Evolutionary conservation across 2,329 filamentous ascomycete genomes (phyloP).

Genomic region (Nigrospora sphaerica): DNA sequence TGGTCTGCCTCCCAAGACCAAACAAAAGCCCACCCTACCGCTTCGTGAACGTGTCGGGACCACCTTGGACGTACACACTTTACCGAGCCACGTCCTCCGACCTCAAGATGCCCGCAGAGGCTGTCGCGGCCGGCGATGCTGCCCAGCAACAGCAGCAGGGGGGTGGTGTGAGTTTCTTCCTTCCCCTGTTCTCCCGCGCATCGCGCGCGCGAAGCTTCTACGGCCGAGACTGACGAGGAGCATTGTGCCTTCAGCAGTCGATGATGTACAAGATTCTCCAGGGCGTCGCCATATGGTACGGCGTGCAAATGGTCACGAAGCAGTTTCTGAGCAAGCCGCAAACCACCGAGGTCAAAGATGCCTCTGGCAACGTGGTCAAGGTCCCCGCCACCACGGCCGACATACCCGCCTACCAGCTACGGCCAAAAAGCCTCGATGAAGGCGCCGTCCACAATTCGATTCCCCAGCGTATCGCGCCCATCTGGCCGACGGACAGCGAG

Average conservation of each 20-base stretch:
- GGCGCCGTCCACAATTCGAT: conserved; percentile 57
- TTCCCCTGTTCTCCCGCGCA: neutral
- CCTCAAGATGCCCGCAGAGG: conserved; percentile 25
- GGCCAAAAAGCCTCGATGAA: conserved; percentile 53
- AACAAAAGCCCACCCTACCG: no score
- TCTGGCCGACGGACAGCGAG: conserved; percentile 74
- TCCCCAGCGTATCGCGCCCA: conserved; percentile 70
- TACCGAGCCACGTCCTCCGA: neutral
- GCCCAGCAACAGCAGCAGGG: conserved; percentile 18
- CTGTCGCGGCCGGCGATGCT: conserved; percentile 18
- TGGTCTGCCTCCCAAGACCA: no score
- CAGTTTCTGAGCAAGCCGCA: conserved; percentile 42
- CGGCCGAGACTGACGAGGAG: conserved; percentile 7
- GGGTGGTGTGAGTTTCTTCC: conserved; percentile 16
- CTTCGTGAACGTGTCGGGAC: no score
- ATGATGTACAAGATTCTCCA: conserved; percentile 41
- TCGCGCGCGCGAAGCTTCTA: neutral
- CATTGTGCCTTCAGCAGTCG: conserved; percentile 15
- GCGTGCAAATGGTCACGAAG: conserved; percentile 50
- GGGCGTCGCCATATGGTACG: conserved; percentile 49
- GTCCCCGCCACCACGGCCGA: conserved; percentile 46
- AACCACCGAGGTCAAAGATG: conserved; percentile 40
- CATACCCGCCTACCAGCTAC: conserved; percentile 58
- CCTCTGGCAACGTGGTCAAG: conserved; percentile 44
- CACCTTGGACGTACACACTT: no score